Base-by-base conservation (phyloP, 2,329 filamentous ascomycete species). In the Dryadomyces quercus-mongolicae region DNA sequence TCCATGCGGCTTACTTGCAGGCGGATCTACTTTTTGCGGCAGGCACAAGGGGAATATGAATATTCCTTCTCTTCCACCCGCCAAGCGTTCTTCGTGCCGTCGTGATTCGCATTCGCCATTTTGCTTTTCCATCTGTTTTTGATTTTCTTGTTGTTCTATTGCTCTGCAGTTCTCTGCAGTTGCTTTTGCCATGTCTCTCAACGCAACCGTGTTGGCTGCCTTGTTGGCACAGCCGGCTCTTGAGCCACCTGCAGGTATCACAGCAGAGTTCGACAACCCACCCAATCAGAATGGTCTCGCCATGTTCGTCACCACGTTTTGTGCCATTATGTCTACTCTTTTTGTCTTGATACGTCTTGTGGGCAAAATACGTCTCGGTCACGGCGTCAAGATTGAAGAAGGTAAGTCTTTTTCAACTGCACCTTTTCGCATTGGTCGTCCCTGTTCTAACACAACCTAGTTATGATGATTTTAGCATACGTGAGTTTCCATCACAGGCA, bases 331-430 rank as follows among this genome's bases (percentile, higher is more conserved):
- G 22, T 55, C 58, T 38, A 62, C 59, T 2, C 34, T 51, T 5
- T 68, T 66, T 54, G 53, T 58, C 9, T 65, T 53, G 13, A 25
- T 57, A 16, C 57, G 58, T 12, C 9, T 46, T 9, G 54, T 54
- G 20, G 55, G 47, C 36, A 50, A 50, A 22, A 16, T 16, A 2
- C 49, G 38, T 25, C 18, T 43, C 38, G 49, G 34, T 5, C 36
- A 43, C 9, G 34, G 49, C 7, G 9, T 51, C 18, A 20, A 20
- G 31, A 3, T 21, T n/a, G 50, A 48, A 49, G 51, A 52, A 47
- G 34, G 51, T 48, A 48, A 31, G 48, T 18, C 7, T 34, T 5
- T 8, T 40, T 40, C 15, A 3, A 2, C 10, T 12, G 10, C 36
- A n/a, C n/a, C n/a, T n/a, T n/a, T n/a, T n/a, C n/a, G n/a, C 36